Base-by-base conservation (phyloP, 1,284 basidiomycete genomes). In the Cryptococcus maquisensis region DNA sequence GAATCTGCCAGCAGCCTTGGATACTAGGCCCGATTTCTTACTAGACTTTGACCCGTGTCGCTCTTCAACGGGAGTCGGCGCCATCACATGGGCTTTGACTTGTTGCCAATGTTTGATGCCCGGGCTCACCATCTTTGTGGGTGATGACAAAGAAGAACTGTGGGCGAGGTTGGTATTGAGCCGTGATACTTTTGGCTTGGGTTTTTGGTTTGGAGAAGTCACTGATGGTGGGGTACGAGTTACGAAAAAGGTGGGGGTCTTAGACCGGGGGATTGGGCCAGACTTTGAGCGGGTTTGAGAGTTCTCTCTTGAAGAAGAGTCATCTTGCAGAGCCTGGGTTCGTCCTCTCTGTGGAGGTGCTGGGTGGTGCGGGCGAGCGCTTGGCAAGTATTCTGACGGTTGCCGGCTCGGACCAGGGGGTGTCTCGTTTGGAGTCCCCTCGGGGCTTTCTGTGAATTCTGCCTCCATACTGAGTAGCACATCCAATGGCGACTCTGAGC, bases 101-200 rank as follows among this genome's bases (percentile, higher is more conserved):
- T 73, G 69, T 39, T 72, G 64, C 72, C 72, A 74, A 51, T 73
- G 72, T 48, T 62, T 62, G 50, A 71, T 56, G 23, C 67, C 63
- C 2, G 72, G 72, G 0, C 67, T 69, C 24, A 65, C 51, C n/a
- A 60, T 51, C 51, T 63, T 64, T 2, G 57, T 63, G 0, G 65
- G 68, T 1, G 64, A 63, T 6, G 56, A 28, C 37, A 16, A 4
- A 3, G 56, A 49, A 13, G 43, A 47, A 8, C 59, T 45, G 3
- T 47, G 46, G 16, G 48, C 18, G 4, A 67, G 53, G 44, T 67
- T 65, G 2, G 68, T 71, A 36, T 67, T 64, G 8, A 71, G 50
- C 12, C 61, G 58, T 2, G 63, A 55, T 0, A 64, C 60, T 50
- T 67, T 66, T 12, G 64, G 66, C 32, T 60, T 63, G 26, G 54